Percentiles rank a stretch among this genome's conserved stretches.
These are phyloP conservation scores for Penicillium simplicissimum DNA, from an alignment of 495 filamentous ascomycete genomes.

Conservation along the genomic window DNA sequence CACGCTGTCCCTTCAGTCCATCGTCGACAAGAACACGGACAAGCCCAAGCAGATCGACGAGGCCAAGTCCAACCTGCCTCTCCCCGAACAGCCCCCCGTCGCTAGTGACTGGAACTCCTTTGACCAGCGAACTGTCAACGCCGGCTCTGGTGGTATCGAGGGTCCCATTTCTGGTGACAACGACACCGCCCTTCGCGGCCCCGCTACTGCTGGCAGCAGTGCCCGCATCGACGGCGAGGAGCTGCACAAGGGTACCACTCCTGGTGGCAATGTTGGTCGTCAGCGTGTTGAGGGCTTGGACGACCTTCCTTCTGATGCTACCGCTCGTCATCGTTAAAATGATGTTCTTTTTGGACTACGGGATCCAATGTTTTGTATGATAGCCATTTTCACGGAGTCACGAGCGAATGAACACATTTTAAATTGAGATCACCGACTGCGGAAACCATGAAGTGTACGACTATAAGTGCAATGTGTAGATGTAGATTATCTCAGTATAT, in stretches of 20 bases:
- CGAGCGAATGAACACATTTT: conserved; percentile 18
- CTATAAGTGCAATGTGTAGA: not conserved
- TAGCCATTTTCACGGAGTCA: conserved; percentile 20
- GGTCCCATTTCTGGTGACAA: conserved; percentile 56
- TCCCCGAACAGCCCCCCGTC: conserved; percentile 73
- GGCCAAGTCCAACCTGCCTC: conserved; percentile 67
- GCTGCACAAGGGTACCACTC: conserved; percentile 43
- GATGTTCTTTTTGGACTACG: conserved; percentile 13
- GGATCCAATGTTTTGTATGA: conserved; percentile 8
- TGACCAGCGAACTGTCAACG: conserved; percentile 66
- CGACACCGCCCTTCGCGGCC: conserved; percentile 58
- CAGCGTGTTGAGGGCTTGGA: conserved; percentile 55
- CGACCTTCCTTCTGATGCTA: conserved; percentile 54
- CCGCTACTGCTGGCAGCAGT: conserved; percentile 61
- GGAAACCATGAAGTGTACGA: not conserved
- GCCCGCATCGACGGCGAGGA: conserved; percentile 49
- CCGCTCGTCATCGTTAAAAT: conserved; percentile 28
- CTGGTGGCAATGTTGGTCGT: conserved; percentile 48
- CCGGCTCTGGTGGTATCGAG: conserved; percentile 59
- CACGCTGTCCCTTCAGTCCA: conserved; percentile 36
- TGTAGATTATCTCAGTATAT: not conserved
- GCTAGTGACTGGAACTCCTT: conserved; percentile 75
- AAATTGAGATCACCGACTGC: not conserved
- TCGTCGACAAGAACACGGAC: conserved; percentile 48
- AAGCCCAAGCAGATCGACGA: conserved; percentile 67